phyloP scores from a whole-genome alignment of 305 asterid species.

The Fraxinus paxiana region DNA sequence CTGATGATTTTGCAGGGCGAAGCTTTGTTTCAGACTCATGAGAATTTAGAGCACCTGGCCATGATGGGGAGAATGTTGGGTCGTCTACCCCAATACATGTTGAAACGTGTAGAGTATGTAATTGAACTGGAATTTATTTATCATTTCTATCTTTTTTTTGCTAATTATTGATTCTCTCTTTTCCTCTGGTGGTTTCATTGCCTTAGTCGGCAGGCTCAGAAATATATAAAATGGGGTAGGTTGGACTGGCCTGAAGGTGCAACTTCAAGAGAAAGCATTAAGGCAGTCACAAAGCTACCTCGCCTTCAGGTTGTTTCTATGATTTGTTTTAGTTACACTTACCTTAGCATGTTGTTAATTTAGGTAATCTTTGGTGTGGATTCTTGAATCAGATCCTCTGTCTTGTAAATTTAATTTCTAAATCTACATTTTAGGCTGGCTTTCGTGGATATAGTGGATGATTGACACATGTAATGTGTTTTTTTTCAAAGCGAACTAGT shows the following conservation, averaged over 20 bases:
- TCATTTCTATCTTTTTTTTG: neutral
- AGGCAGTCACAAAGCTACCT: constrained; percentile 57
- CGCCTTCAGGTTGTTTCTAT: constrained; percentile 42
- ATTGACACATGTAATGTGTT: neutral
- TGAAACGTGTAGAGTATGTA: neutral
- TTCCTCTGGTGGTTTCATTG: neutral
- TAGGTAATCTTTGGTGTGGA: neutral
- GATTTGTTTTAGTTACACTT: neutral
- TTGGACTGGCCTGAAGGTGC: constrained; percentile 91
- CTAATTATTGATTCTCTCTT: neutral
- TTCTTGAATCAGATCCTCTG: neutral
- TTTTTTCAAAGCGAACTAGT: neutral
- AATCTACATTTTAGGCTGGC: neutral
- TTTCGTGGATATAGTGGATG: neutral
- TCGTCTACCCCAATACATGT: constrained; percentile 39
- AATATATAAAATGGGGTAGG: constrained; percentile 51
- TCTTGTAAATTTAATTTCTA: neutral
- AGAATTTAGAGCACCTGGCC: constrained; percentile 50
- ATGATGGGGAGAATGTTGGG: constrained; percentile 57
- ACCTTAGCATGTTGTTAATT: neutral
- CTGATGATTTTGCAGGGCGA: constrained; percentile 40
- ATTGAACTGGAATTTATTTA: neutral
- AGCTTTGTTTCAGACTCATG: constrained; percentile 52
- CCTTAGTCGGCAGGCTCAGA: constrained; percentile 48
- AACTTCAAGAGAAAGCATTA: constrained; percentile 68